phyloP scores from a whole-genome alignment of 805 yeast species.

The Candida taoyuanica region DNA sequence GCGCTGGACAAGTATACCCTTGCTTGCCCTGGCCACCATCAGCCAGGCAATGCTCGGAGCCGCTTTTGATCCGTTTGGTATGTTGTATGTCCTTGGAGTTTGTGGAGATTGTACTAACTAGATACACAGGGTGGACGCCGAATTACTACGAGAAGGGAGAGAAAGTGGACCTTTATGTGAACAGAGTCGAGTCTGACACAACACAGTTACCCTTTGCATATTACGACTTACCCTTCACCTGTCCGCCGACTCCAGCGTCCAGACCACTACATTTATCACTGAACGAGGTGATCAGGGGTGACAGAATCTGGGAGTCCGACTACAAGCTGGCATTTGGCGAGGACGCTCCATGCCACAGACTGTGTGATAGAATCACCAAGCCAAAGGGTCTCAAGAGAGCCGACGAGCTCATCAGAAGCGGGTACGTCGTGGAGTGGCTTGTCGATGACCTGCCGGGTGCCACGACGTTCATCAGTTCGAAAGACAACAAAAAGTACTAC shows the following conservation, averaged over 20 bases:
- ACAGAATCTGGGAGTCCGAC: conserved; percentile 71
- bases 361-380: conserved; percentile 65
- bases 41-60: conserved; percentile 5
- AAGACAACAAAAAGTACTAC: conserved; percentile 60
- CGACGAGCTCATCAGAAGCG: conserved; percentile 54
- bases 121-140: conserved; percentile 31
- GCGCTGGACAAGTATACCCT: conserved; percentile 11
- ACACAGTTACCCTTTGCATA: conserved; percentile 75
- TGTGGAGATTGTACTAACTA: conserved; percentile 7
- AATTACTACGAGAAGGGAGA: conserved; percentile 47
- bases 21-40: conserved; percentile 3
- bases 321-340: conserved; percentile 57
- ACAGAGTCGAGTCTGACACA: conserved; percentile 74
- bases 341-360: conserved; percentile 60
- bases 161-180: conserved; percentile 62
- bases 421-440: conserved; percentile 79
- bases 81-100: conserved; percentile 4
- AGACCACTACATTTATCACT: conserved; percentile 63
- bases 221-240: conserved; percentile 73
- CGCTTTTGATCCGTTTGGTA: conserved; percentile 25
- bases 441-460: conserved; percentile 86
- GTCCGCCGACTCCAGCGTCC: conserved; percentile 56
- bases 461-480: conserved; percentile 65
- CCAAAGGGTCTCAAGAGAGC: conserved; percentile 51
- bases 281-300: conserved; percentile 78